phyloP scores from a whole-genome alignment of 2,329 filamentous ascomycete genomes.

The Dactylella cylindrospora region DNA sequence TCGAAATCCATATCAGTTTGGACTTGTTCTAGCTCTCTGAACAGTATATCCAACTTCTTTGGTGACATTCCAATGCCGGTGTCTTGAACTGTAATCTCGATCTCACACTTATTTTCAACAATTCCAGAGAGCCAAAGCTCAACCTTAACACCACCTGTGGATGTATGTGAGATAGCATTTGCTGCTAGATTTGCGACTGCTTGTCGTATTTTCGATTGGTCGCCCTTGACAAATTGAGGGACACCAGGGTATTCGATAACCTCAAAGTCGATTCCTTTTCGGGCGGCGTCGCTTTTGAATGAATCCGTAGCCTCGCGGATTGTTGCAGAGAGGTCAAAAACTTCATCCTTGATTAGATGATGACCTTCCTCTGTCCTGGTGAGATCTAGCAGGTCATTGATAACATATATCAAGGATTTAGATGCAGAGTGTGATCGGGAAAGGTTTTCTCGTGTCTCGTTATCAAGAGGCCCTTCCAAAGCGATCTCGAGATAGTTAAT shows the following conservation, averaged over 20 bases:
- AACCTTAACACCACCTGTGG: slow-evolving; percentile 66
- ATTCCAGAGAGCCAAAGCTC: slow-evolving; percentile 66
- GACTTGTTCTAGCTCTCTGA: slow-evolving; percentile 68
- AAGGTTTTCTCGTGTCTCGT: slow-evolving; percentile 81
- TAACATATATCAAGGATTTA: slow-evolving; percentile 89
- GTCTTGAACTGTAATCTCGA: slow-evolving; percentile 76
- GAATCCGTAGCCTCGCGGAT: slow-evolving; percentile 75
- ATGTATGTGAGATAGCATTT: slow-evolving; percentile 80
- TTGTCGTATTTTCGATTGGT: slow-evolving; percentile 77
- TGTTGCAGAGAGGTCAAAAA: slow-evolving; percentile 71
- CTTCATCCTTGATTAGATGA: slow-evolving; percentile 74
- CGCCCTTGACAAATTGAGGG: slow-evolving; percentile 72
- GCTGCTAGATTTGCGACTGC: slow-evolving; percentile 79
- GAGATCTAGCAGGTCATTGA: slow-evolving; percentile 85
- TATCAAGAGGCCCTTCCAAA: slow-evolving; percentile 74
- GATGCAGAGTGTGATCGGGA: slow-evolving; percentile 84
- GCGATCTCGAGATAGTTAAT: slow-evolving; percentile 94
- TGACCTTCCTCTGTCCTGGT: slow-evolving; percentile 85
- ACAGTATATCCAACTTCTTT: slow-evolving; percentile 62
- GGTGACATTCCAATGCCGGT: slow-evolving; percentile 68
- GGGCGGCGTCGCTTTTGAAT: slow-evolving; percentile 71
- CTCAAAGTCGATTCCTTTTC: slow-evolving; percentile 72
- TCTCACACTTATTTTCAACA: slow-evolving; percentile 59
- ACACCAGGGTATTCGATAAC: slow-evolving; percentile 68
- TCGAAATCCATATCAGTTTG: slow-evolving; percentile 52